Base-by-base conservation (phyloP, 345 rosid genomes). In the Gossypium thurberi region DNA sequence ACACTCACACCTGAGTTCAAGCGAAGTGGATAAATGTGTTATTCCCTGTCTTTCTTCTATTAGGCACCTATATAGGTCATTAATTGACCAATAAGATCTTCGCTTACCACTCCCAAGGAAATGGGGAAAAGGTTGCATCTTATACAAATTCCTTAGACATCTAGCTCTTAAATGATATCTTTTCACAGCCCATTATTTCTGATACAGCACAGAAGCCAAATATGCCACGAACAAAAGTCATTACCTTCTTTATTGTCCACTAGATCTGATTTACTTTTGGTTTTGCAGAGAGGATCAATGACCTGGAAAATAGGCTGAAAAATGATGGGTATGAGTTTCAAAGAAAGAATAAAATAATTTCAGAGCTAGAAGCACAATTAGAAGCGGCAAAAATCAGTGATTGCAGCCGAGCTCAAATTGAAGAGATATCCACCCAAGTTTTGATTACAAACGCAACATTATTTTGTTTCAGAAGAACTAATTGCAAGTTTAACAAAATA, bases 401-500 rank as follows among this genome's bases (percentile, higher is more conserved):
- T 63, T 75, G 76, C 69, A 47, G 47, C 69, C 83, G 81, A 78
- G 76, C 57, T 70, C 91, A 85, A 77, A 67, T 87, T 5, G 88
- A 88, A 85, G 91, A 89, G 77, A 93, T 91, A 93, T 93, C 95
- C 93, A 25, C 15, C 63, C n/a, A 25, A 23, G 17, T 23, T 11
- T 40, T 51, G 25, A 68, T 40, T 11, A 58, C 26, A 13, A 43
- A 74, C 66, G 28, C 60, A 11, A 17, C 17, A 28, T 75, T 6
- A 52, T 28, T 7, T 64, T 70, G 42, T 42, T 72, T 71, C 28
- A 26, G 42, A 33, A 12, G 37, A 71, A 33, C 13, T 74, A 55
- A 65, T 51, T 56, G 58, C 73, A 70, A 15, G 48, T 76, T 81
- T 44, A 47, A 73, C 74, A 48, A 42, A 65, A 58, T 46, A 73